Evolutionary conservation across 1,284 basidiomycete species (phyloP), one percentile per base, ranked within the genome.

Genomic region (Retiboletus fuscus): DNA sequence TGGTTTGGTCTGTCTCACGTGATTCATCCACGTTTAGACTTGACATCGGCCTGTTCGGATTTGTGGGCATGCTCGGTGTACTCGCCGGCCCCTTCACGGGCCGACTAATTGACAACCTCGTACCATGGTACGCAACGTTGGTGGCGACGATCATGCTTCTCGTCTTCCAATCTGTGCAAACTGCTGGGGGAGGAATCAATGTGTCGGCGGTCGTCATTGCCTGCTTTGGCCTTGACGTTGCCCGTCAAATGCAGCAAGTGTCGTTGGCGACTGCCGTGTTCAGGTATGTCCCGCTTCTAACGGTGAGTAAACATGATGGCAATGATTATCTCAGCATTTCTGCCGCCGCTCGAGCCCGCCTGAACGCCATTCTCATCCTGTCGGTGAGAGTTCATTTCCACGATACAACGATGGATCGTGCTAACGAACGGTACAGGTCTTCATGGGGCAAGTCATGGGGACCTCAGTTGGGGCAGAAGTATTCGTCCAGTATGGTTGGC

Each of bases 31-130:
- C 55, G 61, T 39, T 69, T n/a, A 90, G 92, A 6, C 82, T 93
- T 46, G 84, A 87, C 26, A 93, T 93, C 68, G 93, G 92, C 4
- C 84, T 94, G 13, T 93, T 94, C 78, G 92, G 91, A 10, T 81
- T 94, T 5, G 83, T 93, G 22, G 93, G 93, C 10, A 88, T 93
- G 79, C 82, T 89, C 28, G 92, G 91, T n/a, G 92, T 93, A 10
- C 81, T 88, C 10, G 81, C 87, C 58, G 89, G 89, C 1, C 93
- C 92, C 0, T 73, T 92, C 18, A 85, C 88, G 28, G 93, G 93
- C 0, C 85, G 85, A 44, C 72, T 89, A 15, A 86, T 94, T 61
- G 92, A 94, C 79, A 82, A 78, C 5, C 84, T 93, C 28, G 84
- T 91, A 1, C 90, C 90, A 0, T 94, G 92, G 92, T 88, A 90